Evolutionary conservation across 2,329 filamentous ascomycete species (phyloP).

Genomic region (Penicillium sp.): DNA sequence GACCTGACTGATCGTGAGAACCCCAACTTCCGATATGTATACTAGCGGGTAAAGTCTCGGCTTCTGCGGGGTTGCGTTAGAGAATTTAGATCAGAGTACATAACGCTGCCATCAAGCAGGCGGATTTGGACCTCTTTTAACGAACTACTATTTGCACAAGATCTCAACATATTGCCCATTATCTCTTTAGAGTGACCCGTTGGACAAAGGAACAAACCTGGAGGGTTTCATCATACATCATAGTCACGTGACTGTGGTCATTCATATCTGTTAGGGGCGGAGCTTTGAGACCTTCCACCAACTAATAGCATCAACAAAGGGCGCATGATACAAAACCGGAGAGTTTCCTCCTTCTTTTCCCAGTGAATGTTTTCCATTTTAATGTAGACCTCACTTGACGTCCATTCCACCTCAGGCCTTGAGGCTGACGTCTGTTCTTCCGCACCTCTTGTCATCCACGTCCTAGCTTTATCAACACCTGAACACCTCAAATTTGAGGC

Average conservation of each 20-base stretch:
- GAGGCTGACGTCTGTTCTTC: neutral
- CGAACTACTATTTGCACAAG: no score
- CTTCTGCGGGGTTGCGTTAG: neutral
- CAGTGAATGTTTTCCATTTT: neutral
- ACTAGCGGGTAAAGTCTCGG: slow-evolving; percentile 2
- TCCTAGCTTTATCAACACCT: neutral
- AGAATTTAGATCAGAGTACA: no score
- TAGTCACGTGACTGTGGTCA: neutral
- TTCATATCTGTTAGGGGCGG: neutral
- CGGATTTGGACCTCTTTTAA: no score
- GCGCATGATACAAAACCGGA: neutral
- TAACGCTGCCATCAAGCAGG: no score
- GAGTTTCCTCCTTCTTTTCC: neutral
- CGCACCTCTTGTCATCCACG: neutral
- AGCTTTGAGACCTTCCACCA: neutral
- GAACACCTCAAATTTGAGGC: neutral
- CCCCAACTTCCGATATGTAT: slow-evolving; percentile 21
- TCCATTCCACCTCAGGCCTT: neutral
- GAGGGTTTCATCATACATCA: neutral
- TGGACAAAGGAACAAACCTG: neutral
- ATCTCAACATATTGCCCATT: neutral
- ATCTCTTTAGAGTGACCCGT: neutral
- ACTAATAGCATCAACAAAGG: neutral
- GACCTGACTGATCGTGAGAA: slow-evolving; percentile 20
- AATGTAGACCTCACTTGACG: neutral